These are phyloP conservation scores for Tuber indicum DNA, from an alignment of 495 filamentous ascomycete genomes.

Conservation along the genomic window DNA sequence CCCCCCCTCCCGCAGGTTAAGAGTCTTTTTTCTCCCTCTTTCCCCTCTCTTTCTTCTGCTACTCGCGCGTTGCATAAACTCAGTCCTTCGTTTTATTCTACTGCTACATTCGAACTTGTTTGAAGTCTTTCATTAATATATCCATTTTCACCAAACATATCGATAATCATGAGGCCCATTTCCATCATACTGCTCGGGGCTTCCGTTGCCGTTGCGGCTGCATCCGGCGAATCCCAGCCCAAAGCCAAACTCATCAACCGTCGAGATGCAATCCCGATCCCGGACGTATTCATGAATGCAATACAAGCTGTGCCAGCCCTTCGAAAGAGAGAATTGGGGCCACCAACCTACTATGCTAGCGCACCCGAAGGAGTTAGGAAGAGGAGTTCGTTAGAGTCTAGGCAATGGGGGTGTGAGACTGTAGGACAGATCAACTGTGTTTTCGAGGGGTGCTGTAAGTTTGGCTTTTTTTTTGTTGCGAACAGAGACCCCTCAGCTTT, in stretches of 20 bases:
- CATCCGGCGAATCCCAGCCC: neutral
- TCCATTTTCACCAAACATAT: neutral
- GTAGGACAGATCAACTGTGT: conserved; percentile 13
- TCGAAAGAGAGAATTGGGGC: neutral
- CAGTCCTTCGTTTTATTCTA: neutral
- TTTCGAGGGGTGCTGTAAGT: conserved; percentile 22
- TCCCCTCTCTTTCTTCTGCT: neutral
- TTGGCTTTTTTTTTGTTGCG: neutral
- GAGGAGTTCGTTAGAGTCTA: neutral
- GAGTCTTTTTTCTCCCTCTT: neutral
- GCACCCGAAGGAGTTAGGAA: neutral
- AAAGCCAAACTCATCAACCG: neutral
- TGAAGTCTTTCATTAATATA: neutral
- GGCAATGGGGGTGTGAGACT: conserved; percentile 13
- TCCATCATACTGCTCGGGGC: neutral
- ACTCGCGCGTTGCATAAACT: neutral
- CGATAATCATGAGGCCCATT: neutral
- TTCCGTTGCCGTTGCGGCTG: neutral
- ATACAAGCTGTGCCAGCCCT: neutral
- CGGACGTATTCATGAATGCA: neutral
- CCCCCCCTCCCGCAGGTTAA: neutral
- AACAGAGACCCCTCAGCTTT: neutral
- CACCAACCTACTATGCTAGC: neutral
- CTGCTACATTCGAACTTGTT: neutral
- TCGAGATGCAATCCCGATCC: neutral